Evolutionary conservation across 176 grass and related monocot species (phyloP).

Genomic region (Hordeum vulgare): DNA sequence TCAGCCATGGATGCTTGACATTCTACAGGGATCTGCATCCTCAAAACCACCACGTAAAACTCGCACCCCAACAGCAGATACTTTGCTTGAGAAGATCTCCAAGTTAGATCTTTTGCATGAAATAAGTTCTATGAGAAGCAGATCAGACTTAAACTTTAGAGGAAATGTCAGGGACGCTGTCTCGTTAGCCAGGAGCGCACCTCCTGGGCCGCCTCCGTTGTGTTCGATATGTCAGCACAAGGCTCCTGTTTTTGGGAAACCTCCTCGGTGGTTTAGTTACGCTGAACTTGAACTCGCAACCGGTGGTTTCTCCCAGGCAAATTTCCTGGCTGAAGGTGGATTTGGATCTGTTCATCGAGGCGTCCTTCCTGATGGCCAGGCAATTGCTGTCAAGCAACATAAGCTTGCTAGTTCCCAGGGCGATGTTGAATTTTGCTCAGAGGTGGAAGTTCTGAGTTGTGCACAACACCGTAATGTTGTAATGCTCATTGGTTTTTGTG

Average conservation of each 20-base stretch:
- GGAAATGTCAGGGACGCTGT: conserved; percentile 93
- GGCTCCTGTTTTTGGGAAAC: conserved; percentile 92
- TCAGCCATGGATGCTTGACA: conserved; percentile 76
- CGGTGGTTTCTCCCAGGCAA: conserved; percentile 83
- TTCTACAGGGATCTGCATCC: conserved; percentile 45
- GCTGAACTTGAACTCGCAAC: conserved; percentile 95
- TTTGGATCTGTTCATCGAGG: conserved; percentile 99
- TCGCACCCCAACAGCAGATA: conserved; percentile 55
- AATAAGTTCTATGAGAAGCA: conserved; percentile 56
- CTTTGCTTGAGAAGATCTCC: conserved; percentile 59
- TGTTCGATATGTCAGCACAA: conserved; percentile 99
- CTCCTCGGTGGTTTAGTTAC: conserved; percentile 93
- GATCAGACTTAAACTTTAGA: conserved; percentile 77
- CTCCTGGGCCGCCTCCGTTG: conserved; percentile 85
- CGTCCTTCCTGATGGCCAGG: conserved; percentile 87
- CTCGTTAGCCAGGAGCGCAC: conserved; percentile 62
- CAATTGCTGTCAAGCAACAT: conserved; percentile 97
- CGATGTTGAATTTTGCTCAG: conserved; percentile 95
- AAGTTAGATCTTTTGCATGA: conserved; percentile 66
- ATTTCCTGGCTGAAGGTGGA: conserved; percentile 97
- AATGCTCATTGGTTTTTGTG: conserved; percentile 97
- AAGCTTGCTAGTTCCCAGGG: conserved; percentile 97
- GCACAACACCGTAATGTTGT: conserved; percentile 99
- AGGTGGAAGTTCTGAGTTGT: conserved; percentile 98
- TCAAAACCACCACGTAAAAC: conserved; percentile 43